phyloP scores from a whole-genome alignment of 1,284 basidiomycete genomes.

The Ceraceosorus bombacis region DNA sequence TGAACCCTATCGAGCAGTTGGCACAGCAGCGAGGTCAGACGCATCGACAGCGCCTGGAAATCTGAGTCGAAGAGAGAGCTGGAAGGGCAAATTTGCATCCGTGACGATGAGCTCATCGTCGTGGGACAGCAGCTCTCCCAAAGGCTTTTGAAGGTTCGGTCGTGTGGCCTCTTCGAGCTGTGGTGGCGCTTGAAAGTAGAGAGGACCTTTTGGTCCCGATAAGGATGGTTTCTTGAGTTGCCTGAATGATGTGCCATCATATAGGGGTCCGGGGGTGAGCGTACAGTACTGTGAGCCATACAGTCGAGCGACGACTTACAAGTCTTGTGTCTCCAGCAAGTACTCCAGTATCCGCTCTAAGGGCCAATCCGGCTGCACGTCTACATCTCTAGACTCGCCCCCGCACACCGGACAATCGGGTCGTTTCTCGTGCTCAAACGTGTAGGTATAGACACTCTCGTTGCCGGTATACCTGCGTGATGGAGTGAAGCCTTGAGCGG shows the following conservation, averaged over 20 bases:
- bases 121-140: conserved; percentile 68
- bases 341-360: conserved; percentile 32
- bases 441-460: conserved; percentile 93
- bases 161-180: conserved; percentile 79
- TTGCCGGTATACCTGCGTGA: conserved; percentile 62
- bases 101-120: conserved; percentile 79
- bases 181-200: conserved; percentile 87
- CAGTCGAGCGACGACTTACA: conserved; percentile 20
- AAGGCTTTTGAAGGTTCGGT: conserved; percentile 75
- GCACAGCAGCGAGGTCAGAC: too few species aligned
- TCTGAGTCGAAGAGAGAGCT: conserved; percentile 8
- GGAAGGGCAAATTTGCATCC: conserved; percentile 75
- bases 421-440: conserved; percentile 88
- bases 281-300: conserved; percentile 1
- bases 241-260: conserved; percentile 3
- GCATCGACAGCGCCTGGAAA: conserved; percentile 1
- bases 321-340: conserved; percentile 29
- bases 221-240: conserved; percentile 36
- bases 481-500: too few species aligned
- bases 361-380: conserved; percentile 12
- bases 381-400: conserved; percentile 56
- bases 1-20: too few species aligned
- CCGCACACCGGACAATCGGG: conserved; percentile 95
- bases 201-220: conserved; percentile 48
- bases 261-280: too few species aligned